These are phyloP conservation scores for Sugiyamaella qingdaonensis DNA, from an alignment of 805 yeast species.

Conservation along the genomic window DNA sequence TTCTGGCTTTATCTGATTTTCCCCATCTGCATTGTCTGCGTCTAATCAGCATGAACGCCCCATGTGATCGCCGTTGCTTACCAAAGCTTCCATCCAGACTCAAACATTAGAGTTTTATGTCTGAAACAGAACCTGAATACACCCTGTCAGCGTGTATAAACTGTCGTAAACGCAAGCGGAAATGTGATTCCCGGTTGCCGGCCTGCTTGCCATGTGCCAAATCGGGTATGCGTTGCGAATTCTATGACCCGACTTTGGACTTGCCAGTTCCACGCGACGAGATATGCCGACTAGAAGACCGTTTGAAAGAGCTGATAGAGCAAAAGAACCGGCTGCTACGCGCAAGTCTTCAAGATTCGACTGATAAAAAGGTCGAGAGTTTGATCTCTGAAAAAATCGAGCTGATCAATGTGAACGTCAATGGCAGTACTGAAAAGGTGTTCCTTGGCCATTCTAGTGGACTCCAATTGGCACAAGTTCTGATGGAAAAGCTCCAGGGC, in stretches of 20 bases:
- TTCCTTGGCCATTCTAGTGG: constrained; percentile 13
- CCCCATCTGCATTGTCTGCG: too few relatives aligned
- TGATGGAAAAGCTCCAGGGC: constrained; percentile 10
- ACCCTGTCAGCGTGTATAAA: constrained; percentile 12
- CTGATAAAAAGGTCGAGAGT: constrained; percentile 12
- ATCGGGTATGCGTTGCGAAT: constrained; percentile 9
- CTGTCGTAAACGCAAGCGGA: constrained; percentile 11
- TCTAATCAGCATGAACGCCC: too few relatives aligned
- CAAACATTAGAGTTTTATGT: neutral
- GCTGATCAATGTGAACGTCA: constrained; percentile 10
- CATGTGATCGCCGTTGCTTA: too few relatives aligned
- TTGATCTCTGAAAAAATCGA: constrained; percentile 10
- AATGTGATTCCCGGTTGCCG: constrained; percentile 14
- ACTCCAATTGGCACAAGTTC: constrained; percentile 12
- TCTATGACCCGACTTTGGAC: constrained; percentile 7
- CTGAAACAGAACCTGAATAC: neutral
- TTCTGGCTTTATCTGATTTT: too few relatives aligned
- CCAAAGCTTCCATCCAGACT: too few relatives aligned
- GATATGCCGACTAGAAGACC: constrained; percentile 9
- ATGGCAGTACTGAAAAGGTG: constrained; percentile 7
- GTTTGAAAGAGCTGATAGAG: constrained; percentile 2
- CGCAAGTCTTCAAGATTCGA: neutral
- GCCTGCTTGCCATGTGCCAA: constrained; percentile 9
- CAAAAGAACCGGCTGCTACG: constrained; percentile 2
- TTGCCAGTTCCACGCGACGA: constrained; percentile 7